These are phyloP conservation scores for Hirsutella rhossiliensis DNA, from an alignment of 2,329 filamentous ascomycete genomes.

Conservation along the genomic window DNA sequence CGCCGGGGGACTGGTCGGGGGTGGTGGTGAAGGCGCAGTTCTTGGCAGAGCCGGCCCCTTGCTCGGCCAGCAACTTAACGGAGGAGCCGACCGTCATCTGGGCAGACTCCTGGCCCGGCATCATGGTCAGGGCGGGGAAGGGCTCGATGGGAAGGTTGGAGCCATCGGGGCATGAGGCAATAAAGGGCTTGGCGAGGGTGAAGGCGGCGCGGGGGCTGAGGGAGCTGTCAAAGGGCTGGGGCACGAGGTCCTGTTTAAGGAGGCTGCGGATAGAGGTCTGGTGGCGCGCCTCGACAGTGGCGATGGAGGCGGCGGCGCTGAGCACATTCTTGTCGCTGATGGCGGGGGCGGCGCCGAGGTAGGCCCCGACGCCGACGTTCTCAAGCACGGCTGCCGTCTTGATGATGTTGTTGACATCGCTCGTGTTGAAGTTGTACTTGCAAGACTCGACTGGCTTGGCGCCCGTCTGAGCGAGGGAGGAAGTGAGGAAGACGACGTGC, in stretches of 20 bases:
- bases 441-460: slow-evolving; percentile 56
- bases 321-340: slow-evolving; percentile 48
- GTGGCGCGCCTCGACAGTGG: slow-evolving; percentile 63
- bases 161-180: slow-evolving; percentile 55
- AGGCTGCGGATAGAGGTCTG: slow-evolving; percentile 59
- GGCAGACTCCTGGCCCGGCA: slow-evolving; percentile 26
- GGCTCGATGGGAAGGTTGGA: slow-evolving; percentile 49
- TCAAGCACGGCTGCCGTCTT: slow-evolving; percentile 59
- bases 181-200: slow-evolving; percentile 62
- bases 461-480: slow-evolving; percentile 48
- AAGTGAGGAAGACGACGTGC: slow-evolving; percentile 29
- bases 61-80: slow-evolving; percentile 33
- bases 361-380: slow-evolving; percentile 62
- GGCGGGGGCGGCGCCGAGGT: slow-evolving; percentile 58
- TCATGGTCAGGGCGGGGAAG: slow-evolving; percentile 47
- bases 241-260: slow-evolving; percentile 44
- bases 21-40: slow-evolving; percentile 59
- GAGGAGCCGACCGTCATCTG: slow-evolving; percentile 20
- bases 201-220: slow-evolving; percentile 59
- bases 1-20: slow-evolving; percentile 36
- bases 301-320: slow-evolving; percentile 54
- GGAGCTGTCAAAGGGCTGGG: slow-evolving; percentile 58
- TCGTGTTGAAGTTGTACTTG: slow-evolving; percentile 59
- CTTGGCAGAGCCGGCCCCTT: slow-evolving; percentile 25
- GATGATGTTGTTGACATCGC: slow-evolving; percentile 54